Evolutionary conservation across 148 eudicot species (phyloP).

Genomic region (Rhododendron griersonianum): DNA sequence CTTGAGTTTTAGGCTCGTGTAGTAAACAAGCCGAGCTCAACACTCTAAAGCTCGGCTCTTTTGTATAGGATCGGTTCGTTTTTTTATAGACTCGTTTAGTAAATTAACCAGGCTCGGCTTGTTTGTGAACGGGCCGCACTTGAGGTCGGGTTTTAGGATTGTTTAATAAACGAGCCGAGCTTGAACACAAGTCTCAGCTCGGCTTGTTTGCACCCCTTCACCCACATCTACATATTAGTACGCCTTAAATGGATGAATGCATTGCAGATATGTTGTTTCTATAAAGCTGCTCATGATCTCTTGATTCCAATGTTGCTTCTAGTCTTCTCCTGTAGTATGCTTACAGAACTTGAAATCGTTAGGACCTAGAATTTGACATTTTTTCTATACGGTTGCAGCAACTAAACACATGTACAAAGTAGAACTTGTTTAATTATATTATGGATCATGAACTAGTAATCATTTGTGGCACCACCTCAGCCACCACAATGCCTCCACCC

Average conservation of each 20-base stretch:
- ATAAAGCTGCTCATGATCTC: not conserved
- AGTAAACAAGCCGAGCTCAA: too few species aligned
- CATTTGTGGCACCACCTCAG: not conserved
- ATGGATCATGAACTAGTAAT: not conserved
- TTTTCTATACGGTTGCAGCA: not conserved
- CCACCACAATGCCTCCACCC: not conserved
- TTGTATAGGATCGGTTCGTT: too few species aligned
- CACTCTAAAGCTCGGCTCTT: too few species aligned
- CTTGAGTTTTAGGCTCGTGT: too few species aligned
- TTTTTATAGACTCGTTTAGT: not conserved
- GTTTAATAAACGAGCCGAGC: not conserved
- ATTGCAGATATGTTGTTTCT: not conserved
- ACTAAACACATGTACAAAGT: not conserved
- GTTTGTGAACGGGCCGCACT: not conserved
- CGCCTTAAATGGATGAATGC: not conserved
- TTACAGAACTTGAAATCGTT: not conserved
- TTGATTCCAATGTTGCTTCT: not conserved
- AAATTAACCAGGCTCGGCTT: not conserved
- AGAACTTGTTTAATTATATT: not conserved
- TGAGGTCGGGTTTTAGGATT: not conserved
- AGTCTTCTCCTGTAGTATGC: not conserved
- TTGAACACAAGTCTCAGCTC: not conserved
- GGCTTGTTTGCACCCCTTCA: not conserved
- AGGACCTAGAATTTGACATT: not conserved
- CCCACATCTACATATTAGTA: not conserved